Evolutionary conservation across 2,329 filamentous ascomycete species (phyloP).

Genomic region (Clonostachys sp.): DNA sequence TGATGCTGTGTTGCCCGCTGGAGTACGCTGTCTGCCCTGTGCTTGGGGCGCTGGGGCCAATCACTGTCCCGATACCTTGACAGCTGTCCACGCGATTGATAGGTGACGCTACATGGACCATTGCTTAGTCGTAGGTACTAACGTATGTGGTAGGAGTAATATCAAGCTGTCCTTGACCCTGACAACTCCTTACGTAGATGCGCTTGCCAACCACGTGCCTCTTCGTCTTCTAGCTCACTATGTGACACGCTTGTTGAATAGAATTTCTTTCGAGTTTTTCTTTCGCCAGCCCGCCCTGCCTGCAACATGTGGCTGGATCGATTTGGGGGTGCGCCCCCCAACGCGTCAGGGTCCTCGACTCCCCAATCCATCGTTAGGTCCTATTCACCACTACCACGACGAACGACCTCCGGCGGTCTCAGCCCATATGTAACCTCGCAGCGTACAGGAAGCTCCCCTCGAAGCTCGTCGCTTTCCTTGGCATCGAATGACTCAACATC

Average conservation of each 20-base stretch:
- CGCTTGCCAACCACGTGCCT: neutral
- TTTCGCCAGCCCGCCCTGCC: conserved; percentile 5
- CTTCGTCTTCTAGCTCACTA: neutral
- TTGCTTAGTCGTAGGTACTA: too few species aligned
- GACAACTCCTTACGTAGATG: neutral
- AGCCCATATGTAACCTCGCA: conserved; percentile 65
- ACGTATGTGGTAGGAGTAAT: too few species aligned
- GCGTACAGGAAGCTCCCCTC: conserved; percentile 62
- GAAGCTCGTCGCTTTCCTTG: conserved; percentile 76
- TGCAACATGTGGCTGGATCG: conserved; percentile 83
- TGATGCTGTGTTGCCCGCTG: too few species aligned
- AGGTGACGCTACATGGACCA: too few species aligned
- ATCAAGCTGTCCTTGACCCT: too few species aligned
- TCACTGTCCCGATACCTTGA: too few species aligned
- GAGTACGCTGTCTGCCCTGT: too few species aligned
- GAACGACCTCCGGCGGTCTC: conserved; percentile 59
- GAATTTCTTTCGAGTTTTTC: neutral
- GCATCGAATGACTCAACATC: conserved; percentile 71
- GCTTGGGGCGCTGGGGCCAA: too few species aligned
- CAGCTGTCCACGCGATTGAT: too few species aligned
- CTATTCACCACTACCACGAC: conserved; percentile 65
- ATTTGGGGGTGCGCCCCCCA: conserved; percentile 61
- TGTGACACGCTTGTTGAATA: neutral
- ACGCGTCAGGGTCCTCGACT: conserved; percentile 50
- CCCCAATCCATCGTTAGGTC: conserved; percentile 61